A percentile compares a stretch with the other conserved stretches of the same genome.
Evolutionary conservation across 352 stramenopile genomes (phyloP).

Genomic region (Phytophthora pini): DNA sequence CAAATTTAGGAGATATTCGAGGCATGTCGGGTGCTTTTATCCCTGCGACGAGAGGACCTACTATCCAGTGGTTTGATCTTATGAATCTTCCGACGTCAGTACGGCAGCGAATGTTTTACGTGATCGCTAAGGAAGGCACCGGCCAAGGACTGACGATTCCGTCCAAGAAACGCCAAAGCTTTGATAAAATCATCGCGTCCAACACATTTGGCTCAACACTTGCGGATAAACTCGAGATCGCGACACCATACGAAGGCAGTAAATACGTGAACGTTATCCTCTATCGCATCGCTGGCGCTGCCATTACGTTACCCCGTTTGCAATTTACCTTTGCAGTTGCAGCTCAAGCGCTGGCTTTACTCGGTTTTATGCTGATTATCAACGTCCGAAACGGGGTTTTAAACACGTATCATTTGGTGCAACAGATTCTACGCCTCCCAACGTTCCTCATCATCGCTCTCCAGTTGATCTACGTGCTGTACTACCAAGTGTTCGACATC

Average conservation of each 20-base stretch:
- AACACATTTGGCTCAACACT: conserved; percentile 40
- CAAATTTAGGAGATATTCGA: conserved; percentile 19
- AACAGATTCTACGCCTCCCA: conserved; percentile 41
- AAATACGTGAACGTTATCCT: conserved; percentile 39
- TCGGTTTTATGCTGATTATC: conserved; percentile 42
- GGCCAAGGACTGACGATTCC: conserved; percentile 38
- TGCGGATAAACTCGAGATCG: conserved; percentile 41
- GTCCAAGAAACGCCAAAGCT: conserved; percentile 42
- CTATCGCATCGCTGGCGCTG: conserved; percentile 35
- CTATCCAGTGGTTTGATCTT: conserved; percentile 39
- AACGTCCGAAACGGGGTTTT: conserved; percentile 29
- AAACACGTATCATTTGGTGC: conserved; percentile 41
- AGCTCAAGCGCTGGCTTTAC: conserved; percentile 37
- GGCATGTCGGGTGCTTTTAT: conserved; percentile 28
- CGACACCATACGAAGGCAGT: conserved; percentile 18
- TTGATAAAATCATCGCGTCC: conserved; percentile 41
- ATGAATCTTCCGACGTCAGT: conserved; percentile 37
- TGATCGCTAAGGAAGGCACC: conserved; percentile 28
- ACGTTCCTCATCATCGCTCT: conserved; percentile 48
- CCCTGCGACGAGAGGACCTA: conserved; percentile 16
- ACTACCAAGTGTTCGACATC: conserved; percentile 53
- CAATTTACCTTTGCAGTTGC: conserved; percentile 50
- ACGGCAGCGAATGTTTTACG: conserved; percentile 41
- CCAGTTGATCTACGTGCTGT: conserved; percentile 46
- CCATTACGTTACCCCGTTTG: conserved; percentile 34